A percentile compares a stretch with the other conserved stretches of the same genome.
phyloP scores from a whole-genome alignment of 176 grass and related monocot species.

The Lolium rigidum region DNA sequence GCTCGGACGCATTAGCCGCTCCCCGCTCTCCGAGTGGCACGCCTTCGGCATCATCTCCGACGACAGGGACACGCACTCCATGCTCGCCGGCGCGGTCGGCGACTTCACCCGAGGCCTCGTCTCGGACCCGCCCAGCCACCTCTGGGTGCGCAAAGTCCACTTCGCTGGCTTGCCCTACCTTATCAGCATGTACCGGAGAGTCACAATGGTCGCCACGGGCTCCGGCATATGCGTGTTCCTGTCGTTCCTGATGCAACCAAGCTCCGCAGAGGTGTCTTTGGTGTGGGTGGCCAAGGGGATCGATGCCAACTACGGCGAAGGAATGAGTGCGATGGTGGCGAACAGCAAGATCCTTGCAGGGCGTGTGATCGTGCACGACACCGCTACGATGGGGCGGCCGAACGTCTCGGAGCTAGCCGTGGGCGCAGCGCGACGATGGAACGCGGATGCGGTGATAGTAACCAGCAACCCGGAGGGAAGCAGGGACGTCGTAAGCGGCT shows the following conservation, averaged over 20 bases:
- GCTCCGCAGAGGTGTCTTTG: slow-evolving; percentile 56
- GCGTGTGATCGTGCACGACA: slow-evolving; percentile 64
- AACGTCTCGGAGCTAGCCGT: slow-evolving; percentile 37
- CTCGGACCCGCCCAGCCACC: slow-evolving; percentile 50
- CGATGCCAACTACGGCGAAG: slow-evolving; percentile 27
- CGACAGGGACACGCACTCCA: slow-evolving; percentile 39
- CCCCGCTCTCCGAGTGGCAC: slow-evolving; percentile 78
- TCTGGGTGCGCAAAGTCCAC: slow-evolving; percentile 62
- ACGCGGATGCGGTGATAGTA: slow-evolving; percentile 65
- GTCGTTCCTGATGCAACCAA: slow-evolving; percentile 71
- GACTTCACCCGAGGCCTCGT: slow-evolving; percentile 63
- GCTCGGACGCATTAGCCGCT: slow-evolving; percentile 74
- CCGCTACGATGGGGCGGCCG: slow-evolving; percentile 55
- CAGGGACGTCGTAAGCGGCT: slow-evolving; percentile 59
- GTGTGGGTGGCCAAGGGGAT: slow-evolving; percentile 71
- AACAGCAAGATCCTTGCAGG: slow-evolving; percentile 32
- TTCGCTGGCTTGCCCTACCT: slow-evolving; percentile 72
- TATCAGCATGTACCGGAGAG: slow-evolving; percentile 66
- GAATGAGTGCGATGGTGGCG: slow-evolving; percentile 44
- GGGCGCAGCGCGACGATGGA: slow-evolving; percentile 48
- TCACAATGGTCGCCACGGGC: slow-evolving; percentile 65
- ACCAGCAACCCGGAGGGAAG: slow-evolving; percentile 82
- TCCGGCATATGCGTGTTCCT: slow-evolving; percentile 82
- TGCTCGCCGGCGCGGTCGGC: slow-evolving; percentile 75
- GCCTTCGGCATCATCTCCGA: slow-evolving; percentile 26